Conservation (phyloP, 306 rosid genomes). For the Inga laurina region DNA sequence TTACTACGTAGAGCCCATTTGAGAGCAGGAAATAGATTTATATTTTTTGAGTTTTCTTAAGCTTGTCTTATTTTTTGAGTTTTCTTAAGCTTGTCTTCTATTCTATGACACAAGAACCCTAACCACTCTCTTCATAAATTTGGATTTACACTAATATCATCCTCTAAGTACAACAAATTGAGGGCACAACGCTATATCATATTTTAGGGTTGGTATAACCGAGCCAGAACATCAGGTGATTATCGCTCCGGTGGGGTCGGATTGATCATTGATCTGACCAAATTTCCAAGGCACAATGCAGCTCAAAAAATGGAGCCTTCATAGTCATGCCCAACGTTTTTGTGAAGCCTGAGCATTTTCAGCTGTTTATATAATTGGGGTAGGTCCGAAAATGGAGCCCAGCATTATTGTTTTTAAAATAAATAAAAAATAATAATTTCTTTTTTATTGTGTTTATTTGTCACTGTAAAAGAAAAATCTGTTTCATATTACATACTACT, state of each 20-base stretch:
- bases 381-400: background rate
- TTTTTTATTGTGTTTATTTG: no score
- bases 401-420: no score
- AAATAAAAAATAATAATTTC: no score
- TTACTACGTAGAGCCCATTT: background rate
- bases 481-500: no score
- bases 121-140: background rate
- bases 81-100: background rate
- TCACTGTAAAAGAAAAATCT: no score
- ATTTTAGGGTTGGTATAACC: background rate
- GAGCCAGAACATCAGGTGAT: conserved; percentile 10
- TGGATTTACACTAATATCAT: background rate
- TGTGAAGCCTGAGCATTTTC: no score
- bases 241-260: conserved; percentile 5
- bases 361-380: background rate
- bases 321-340: background rate
- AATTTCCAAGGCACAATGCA: conserved; percentile 1
- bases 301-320: background rate
- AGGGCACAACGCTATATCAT: background rate
- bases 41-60: background rate
- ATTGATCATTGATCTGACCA: background rate
- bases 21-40: background rate
- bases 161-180: background rate
- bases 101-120: background rate
- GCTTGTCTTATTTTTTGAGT: background rate